Conservation (phyloP, 768 basidiomycete genomes). For the Kwoniella bestiolae region DNA sequence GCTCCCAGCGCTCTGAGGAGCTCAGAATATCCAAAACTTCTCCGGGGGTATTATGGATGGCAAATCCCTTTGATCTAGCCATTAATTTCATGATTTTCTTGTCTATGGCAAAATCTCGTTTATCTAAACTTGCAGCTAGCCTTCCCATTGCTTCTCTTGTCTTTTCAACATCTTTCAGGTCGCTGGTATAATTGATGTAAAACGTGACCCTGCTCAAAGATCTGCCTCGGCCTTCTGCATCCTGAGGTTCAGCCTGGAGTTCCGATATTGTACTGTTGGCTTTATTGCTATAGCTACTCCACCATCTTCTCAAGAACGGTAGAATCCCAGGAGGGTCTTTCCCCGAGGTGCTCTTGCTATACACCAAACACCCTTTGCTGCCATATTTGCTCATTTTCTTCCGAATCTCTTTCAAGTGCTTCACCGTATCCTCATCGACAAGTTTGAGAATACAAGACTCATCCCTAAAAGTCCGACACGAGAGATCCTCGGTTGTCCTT, state of each 20-base stretch:
- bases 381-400: background rate
- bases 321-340: too few species aligned
- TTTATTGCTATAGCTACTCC: conserved; percentile 2
- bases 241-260: too few species aligned
- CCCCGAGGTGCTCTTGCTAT: too few species aligned
- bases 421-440: background rate
- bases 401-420: background rate
- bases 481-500: background rate
- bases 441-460: background rate
- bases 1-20: background rate
- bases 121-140: background rate
- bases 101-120: background rate
- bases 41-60: background rate
- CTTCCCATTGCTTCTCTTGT: background rate
- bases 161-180: background rate
- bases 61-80: background rate
- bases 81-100: background rate
- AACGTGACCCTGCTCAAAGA: too few species aligned
- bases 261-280: background rate
- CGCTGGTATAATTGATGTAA: background rate
- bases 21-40: background rate
- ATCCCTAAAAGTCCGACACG: background rate
- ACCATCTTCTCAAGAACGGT: too few species aligned
- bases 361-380: background rate
- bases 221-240: too few species aligned